These are phyloP conservation scores for Rhynchospora tenuis DNA, from an alignment of 176 grass and related monocot genomes.

Conservation along the genomic window DNA sequence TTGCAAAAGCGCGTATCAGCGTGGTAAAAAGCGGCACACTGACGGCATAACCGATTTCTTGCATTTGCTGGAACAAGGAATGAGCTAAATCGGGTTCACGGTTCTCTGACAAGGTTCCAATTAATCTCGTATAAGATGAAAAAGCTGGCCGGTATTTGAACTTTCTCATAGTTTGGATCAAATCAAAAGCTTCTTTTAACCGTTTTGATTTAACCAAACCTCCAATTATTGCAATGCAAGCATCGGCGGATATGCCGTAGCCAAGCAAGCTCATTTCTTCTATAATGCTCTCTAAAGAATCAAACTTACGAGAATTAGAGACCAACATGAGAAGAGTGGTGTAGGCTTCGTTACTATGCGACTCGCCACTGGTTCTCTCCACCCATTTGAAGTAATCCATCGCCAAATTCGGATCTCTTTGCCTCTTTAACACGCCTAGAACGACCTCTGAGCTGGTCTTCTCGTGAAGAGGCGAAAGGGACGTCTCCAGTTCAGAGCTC, in stretches of 20 bases:
- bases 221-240: conserved; percentile 42
- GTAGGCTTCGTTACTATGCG: conserved; percentile 52
- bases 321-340: conserved; percentile 53
- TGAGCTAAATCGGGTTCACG: conserved; percentile 50
- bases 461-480: conserved; percentile 43
- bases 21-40: conserved; percentile 73
- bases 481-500: conserved; percentile 42
- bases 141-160: conserved; percentile 84
- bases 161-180: conserved; percentile 43
- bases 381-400: conserved; percentile 58
- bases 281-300: conserved; percentile 48
- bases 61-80: conserved; percentile 82
- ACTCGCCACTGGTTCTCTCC: conserved; percentile 31
- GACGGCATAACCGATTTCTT: conserved; percentile 84
- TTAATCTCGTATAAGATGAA: conserved; percentile 67
- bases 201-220: conserved; percentile 45
- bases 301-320: conserved; percentile 29
- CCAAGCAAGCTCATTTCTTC: conserved; percentile 82
- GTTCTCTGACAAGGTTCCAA: conserved; percentile 56
- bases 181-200: conserved; percentile 40
- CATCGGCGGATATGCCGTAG: conserved; percentile 42
- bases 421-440: conserved; percentile 44
- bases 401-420: conserved; percentile 48
- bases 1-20: conserved; percentile 52
- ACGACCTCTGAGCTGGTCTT: conserved; percentile 32